These are phyloP conservation scores for Calonectria honghensis DNA, from an alignment of 2,329 filamentous ascomycete genomes.

Conservation along the genomic window DNA sequence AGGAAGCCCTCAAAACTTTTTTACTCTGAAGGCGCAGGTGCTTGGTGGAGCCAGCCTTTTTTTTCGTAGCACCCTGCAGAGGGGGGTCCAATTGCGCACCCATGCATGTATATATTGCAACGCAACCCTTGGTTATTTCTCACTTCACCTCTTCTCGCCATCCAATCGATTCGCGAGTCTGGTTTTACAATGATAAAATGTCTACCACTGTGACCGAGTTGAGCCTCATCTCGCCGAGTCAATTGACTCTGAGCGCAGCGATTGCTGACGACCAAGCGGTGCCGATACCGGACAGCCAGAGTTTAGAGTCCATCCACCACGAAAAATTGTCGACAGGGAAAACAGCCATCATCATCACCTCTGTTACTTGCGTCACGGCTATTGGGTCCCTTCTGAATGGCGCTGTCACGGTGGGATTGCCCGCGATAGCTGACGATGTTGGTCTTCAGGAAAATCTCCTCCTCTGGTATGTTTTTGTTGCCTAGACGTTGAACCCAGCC, in stretches of 20 bases:
- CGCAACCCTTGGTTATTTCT: too few relatives aligned
- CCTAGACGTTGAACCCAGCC: neutral
- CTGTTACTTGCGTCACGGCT: slow-evolving; percentile 13
- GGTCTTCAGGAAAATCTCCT: neutral
- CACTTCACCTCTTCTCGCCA: neutral
- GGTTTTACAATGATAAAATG: neutral
- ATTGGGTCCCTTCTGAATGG: slow-evolving; percentile 20
- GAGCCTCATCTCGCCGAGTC: neutral
- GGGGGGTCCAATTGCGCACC: neutral
- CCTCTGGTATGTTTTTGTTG: neutral
- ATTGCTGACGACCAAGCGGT: too few relatives aligned
- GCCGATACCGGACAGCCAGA: neutral
- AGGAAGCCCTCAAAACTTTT: neutral
- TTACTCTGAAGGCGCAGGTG: neutral
- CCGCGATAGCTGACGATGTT: slow-evolving; percentile 18
- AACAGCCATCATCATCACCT: slow-evolving; percentile 17
- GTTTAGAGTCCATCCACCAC: neutral
- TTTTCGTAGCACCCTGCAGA: neutral
- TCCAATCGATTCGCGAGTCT: neutral
- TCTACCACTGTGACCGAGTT: slow-evolving; percentile 7
- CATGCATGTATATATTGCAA: neutral
- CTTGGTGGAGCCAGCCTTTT: neutral
- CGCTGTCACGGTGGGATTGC: slow-evolving; percentile 12
- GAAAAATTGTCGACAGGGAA: slow-evolving; percentile 1
- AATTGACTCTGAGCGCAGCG: neutral